phyloP scores from a whole-genome alignment of 441 rosid species.

The Syzygium syzygioides region DNA sequence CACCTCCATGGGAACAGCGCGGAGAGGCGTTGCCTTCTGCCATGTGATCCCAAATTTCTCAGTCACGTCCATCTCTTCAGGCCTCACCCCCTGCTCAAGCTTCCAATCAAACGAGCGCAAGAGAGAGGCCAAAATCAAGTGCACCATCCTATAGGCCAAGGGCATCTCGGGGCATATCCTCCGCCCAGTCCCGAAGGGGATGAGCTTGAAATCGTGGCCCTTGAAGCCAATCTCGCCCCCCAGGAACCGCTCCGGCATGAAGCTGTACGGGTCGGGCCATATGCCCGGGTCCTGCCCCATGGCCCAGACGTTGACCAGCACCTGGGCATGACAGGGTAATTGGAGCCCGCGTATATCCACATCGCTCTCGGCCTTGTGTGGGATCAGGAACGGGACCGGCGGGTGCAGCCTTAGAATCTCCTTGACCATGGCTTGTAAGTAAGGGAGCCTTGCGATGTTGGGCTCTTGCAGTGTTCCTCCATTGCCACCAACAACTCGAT shows the following conservation, averaged over 20 bases:
- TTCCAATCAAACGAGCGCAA: slow-evolving; percentile 2
- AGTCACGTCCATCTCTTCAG: not conserved
- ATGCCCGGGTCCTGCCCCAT: not conserved
- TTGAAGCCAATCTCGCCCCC: not conserved
- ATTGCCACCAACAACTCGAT: not conserved
- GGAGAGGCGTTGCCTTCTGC: not conserved
- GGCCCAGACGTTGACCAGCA: slow-evolving; percentile 4
- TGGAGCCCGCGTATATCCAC: not conserved
- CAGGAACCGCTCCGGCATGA: not conserved
- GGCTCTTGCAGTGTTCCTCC: not conserved
- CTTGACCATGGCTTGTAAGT: slow-evolving; percentile 6
- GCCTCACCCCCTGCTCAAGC: not conserved
- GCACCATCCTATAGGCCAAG: slow-evolving; percentile 1
- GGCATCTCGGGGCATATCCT: not conserved
- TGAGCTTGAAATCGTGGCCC: slow-evolving; percentile 1
- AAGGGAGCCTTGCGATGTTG: not conserved
- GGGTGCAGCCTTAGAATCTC: slow-evolving; percentile 8
- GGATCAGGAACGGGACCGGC: not conserved
- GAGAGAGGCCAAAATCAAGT: not conserved
- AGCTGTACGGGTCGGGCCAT: not conserved
- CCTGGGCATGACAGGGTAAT: not conserved
- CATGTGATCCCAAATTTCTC: slow-evolving; percentile 1
- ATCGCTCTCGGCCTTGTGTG: not conserved
- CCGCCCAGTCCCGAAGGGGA: slow-evolving; percentile 2
- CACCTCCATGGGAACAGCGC: not conserved